Evolutionary conservation across 192 early-diverging fungal species (phyloP).

Genomic region (Allomyces macrogynus): DNA sequence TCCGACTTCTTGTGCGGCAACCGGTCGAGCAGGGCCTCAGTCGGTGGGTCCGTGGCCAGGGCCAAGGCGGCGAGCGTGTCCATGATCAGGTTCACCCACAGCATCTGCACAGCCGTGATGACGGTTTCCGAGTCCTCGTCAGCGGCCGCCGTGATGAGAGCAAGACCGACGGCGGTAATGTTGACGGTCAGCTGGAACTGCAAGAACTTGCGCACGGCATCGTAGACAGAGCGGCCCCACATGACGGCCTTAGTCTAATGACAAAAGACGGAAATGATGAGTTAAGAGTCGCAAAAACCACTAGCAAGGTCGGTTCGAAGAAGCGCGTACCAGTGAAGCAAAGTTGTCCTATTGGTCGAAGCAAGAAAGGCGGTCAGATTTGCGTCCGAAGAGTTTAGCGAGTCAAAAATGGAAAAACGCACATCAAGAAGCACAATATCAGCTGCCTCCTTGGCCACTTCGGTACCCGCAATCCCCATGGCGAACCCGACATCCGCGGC

Average conservation of each 20-base stretch:
- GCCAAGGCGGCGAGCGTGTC: slow-evolving; percentile 79
- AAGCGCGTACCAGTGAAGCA: slow-evolving; percentile 33
- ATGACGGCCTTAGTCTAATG: slow-evolving; percentile 30
- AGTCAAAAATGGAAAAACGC: no score
- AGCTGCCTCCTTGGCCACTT: slow-evolving; percentile 64
- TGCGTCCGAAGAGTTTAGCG: no score
- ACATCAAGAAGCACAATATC: slow-evolving; percentile 72
- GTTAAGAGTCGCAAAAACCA: no score
- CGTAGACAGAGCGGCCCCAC: slow-evolving; percentile 65
- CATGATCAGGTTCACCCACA: slow-evolving; percentile 94
- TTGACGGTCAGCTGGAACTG: slow-evolving; percentile 73
- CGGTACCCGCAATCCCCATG: slow-evolving; percentile 81
- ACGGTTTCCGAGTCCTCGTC: slow-evolving; percentile 48
- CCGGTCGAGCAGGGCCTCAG: slow-evolving; percentile 57
- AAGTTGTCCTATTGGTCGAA: no score
- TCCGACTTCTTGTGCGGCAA: slow-evolving; percentile 53
- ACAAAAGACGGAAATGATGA: no score
- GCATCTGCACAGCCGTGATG: slow-evolving; percentile 72
- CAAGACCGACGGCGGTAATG: slow-evolving; percentile 52
- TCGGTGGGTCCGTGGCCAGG: slow-evolving; percentile 79
- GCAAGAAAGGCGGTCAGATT: no score
- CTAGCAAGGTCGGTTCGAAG: no score
- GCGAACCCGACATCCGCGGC: slow-evolving; percentile 78
- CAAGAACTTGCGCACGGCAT: slow-evolving; percentile 70
- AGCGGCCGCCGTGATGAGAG: slow-evolving; percentile 41